phyloP scores from a whole-genome alignment of 192 early-diverging fungal species.

The Coemansia reversa region DNA sequence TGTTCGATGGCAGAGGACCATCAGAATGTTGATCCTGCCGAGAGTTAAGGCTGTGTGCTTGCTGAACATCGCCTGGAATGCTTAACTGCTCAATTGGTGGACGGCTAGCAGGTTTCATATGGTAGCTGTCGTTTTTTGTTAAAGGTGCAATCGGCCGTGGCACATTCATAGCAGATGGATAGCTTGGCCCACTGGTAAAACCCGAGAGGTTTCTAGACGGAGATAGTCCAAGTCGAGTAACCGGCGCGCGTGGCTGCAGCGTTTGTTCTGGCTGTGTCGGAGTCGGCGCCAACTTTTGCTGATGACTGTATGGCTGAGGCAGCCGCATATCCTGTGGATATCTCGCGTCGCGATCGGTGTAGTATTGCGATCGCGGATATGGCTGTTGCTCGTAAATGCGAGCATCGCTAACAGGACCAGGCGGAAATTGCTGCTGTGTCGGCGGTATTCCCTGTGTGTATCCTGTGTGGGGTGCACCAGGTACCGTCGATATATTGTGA shows the following conservation, averaged over 20 bases:
- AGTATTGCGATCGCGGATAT: neutral
- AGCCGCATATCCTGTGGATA: conserved; percentile 9
- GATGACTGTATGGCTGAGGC: neutral
- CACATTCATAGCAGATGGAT: neutral
- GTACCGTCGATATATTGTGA: neutral
- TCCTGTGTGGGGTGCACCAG: neutral
- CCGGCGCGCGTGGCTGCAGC: neutral
- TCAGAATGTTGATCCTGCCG: neutral
- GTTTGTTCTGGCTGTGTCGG: neutral
- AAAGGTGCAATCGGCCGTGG: neutral
- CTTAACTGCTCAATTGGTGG: neutral
- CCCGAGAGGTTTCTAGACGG: neutral
- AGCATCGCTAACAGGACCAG: neutral
- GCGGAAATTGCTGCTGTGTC: neutral
- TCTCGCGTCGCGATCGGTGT: neutral
- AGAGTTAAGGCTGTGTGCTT: neutral
- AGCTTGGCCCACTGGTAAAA: neutral
- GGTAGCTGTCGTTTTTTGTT: neutral
- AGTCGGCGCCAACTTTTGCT: neutral
- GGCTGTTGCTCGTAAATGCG: neutral
- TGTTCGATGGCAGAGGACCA: neutral
- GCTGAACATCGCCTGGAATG: neutral
- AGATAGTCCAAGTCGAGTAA: neutral
- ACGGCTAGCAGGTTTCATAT: neutral
- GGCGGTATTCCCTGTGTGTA: conserved; percentile 1